Base-by-base conservation (phyloP, 148 eudicot genomes). In the Rhododendron henanense region DNA sequence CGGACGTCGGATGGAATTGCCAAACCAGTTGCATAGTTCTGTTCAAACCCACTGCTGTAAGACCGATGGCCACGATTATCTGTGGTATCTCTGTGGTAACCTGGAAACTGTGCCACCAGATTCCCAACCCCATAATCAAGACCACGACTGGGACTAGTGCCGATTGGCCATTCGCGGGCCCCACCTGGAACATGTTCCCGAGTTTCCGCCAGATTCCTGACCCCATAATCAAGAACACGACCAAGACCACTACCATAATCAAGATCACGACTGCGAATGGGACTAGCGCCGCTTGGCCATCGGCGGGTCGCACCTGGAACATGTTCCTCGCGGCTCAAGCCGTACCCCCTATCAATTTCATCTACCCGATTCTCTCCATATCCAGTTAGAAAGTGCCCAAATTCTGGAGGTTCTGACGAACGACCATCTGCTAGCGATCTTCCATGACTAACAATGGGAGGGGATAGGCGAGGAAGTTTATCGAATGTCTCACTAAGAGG, bases 391-490 rank as follows among this genome's bases (percentile, higher is more conserved):
- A 80, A 84, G 47, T 74, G 23, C 71, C 55, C 75, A 69, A 69
- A 28, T 69, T 23, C 87, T 48, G 14, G 39, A 79, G 33, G 87
- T 39, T 69, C 74, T 3, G 74, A 67, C 4, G 14, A 67, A 10
- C 31, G 31, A 67, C 18, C 76, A 71, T 71, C 76, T 71, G 44
- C 79, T 39, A 39, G 47, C 18, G 48, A 37, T 75, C 79, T 75
- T 35, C 79, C 48, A 39, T 13, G 85, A 78, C 35, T 85, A 83
- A 80, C 48, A 44, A 67, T 69, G 73, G 73, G 69, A 6, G 92
- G 87, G 18, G 89, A 85, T 41, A 83, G 91, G 86, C 21, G 59
- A 69, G 88, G 79, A 37, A 83, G 82, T 86, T 71, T 75, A 41
- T 74, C 81, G 13, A 16, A 21, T 45, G 16, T 74, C 75, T 37